Base-by-base conservation (phyloP, 169 alveolate species). In the Plasmodium vivax region DNA sequence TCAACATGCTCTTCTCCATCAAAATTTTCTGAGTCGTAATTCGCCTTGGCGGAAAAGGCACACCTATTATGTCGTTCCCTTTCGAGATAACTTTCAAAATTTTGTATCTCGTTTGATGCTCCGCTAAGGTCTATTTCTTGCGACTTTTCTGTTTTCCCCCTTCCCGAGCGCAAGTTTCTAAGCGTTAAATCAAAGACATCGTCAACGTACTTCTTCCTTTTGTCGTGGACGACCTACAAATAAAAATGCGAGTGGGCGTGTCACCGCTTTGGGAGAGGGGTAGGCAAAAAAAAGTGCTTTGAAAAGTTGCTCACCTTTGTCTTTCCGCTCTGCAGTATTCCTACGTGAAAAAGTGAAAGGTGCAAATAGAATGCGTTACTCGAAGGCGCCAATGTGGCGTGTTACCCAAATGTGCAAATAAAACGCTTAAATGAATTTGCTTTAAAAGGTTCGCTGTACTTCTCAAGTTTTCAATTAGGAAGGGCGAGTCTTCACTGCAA, bases 401-500 rank as follows among this genome's bases (percentile, higher is more conserved):
- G 12, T 23, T 75, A 75, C 45, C 16, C 45, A 34, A 75, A 68
- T 80, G 73, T 79, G 51, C 68, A 47, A 54, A 38, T 54, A 54
- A 51, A 38, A 58, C 34, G n/a, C 23, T 84, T 71, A 12, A 68
- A 32, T 45, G 38, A 47, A 74, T 38, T 73, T 74, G 23, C 62
- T 38, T 74, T 74, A 36, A 85, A 85, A 27, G 56, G 36, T 19
- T 75, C 3, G 62, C 58, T 19, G n/a, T 90, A 90, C 94, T 80
- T 80, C 36, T 79, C 36, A 90, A 58, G 90, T 90, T 90, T 90
- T 58, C 88, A 30, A 62, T 56, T 58, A 80, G 73, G 56, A 90
- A 90, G n/a, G 94, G 94, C 14, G 94, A 79, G 51, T 62, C 82
- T 38, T 90, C 91, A 68, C 94, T 90, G 54, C 36, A 79, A 77